Base-by-base conservation (phyloP, 148 eudicot species). In the Camellia japonica region DNA sequence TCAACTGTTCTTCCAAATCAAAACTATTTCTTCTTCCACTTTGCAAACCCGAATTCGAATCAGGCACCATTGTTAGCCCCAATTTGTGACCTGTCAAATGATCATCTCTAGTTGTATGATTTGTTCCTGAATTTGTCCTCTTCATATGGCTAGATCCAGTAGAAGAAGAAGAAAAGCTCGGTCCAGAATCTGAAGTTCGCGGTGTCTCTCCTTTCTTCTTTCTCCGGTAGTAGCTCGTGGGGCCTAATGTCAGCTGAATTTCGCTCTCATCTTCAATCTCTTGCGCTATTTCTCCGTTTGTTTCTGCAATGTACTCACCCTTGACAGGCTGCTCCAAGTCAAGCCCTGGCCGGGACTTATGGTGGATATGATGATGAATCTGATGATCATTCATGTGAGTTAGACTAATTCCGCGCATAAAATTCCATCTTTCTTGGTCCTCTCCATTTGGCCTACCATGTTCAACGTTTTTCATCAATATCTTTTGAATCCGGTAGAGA, bases 171-270 rank as follows among this genome's bases (percentile, higher is more conserved):
- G 77, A 74, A 74, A 74, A 74, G 77, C 77, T 74, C 14, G 47
- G 87, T 78, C 78, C 87, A 68, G 83, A 90, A 76, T 80, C 85
- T 10, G 87, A 83, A 68, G 49, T 70, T 49, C 49, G 61, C 8
- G 82, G 70, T 15, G 81, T 81, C 9, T 71, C 82, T 1, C 78
- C 75, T 79, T 81, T 88, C 73, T 79, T 81, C 73, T 79, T 81
- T 56, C 83, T 70, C 71, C 63, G 72, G 54, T 83, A 77, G 70
- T 80, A 79, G 62, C 81, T 84, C 16, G 88, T 52, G 2, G 92
- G 94, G 69, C 95, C 99, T 79, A 95, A 86, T 74, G 97, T 92
- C 7, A 95, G 87, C 90, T 92, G 92, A 56, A 93, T 84, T 55
- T 93, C 92, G 74, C 80, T 72, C 77, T 93, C 95, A 41, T 92